A percentile compares a stretch with the other conserved stretches of the same genome.
phyloP scores from a whole-genome alignment of 2,329 filamentous ascomycete species.

The Arthrobotrys entomopaga region DNA sequence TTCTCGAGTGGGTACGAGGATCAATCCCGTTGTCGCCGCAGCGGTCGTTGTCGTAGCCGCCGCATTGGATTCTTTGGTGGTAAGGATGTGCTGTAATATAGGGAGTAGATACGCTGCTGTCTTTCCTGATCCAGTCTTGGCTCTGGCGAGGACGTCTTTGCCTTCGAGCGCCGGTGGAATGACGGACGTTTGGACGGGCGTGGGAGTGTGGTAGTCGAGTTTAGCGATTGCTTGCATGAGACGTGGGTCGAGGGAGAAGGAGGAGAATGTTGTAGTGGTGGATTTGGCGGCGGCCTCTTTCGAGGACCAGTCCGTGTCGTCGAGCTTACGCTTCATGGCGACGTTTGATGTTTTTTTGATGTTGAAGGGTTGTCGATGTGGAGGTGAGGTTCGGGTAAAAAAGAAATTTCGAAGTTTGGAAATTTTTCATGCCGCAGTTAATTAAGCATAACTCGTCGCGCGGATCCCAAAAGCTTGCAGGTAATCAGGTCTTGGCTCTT shows the following conservation, averaged over 20 bases:
- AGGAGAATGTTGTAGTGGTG: slow-evolving; percentile 70
- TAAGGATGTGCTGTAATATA: slow-evolving; percentile 83
- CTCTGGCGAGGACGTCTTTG: slow-evolving; percentile 86
- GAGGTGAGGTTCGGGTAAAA: background rate
- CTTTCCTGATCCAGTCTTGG: slow-evolving; percentile 95
- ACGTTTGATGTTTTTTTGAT: slow-evolving; percentile 1
- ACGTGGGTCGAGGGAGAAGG: slow-evolving; percentile 82
- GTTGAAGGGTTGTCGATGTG: background rate
- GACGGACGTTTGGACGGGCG: slow-evolving; percentile 84
- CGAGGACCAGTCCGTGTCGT: slow-evolving; percentile 67
- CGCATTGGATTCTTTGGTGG: slow-evolving; percentile 69
- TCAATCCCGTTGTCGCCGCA: slow-evolving; percentile 73
- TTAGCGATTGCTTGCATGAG: slow-evolving; percentile 85
- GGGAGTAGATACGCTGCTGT: slow-evolving; percentile 95
- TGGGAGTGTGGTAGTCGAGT: slow-evolving; percentile 85
- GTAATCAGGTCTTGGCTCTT: slow-evolving; percentile 39
- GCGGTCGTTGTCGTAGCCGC: slow-evolving; percentile 60
- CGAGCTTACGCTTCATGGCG: slow-evolving; percentile 71
- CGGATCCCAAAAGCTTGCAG: slow-evolving; percentile 10
- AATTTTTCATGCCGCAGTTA: slow-evolving; percentile 12
- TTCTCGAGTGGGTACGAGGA: slow-evolving; percentile 93
- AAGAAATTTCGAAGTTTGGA: slow-evolving; percentile 4
- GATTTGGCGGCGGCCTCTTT: slow-evolving; percentile 59
- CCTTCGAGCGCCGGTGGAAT: slow-evolving; percentile 89
- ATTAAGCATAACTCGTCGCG: slow-evolving; percentile 11